Conservation (phyloP, 2,329 filamentous ascomycete genomes). For the Sporothrix curviconia region DNA sequence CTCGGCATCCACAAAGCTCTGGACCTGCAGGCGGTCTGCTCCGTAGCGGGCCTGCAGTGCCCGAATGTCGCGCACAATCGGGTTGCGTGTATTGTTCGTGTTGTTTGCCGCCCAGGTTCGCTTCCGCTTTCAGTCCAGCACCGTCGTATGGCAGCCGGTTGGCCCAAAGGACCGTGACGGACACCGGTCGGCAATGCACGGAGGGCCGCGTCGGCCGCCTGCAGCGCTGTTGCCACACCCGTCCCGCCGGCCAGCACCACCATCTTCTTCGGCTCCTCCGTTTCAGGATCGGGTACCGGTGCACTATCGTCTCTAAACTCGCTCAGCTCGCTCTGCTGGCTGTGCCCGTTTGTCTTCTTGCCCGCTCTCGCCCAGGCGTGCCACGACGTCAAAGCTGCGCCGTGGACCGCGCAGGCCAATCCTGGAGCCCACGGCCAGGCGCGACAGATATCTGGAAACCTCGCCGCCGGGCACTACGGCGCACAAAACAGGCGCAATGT, state of each 20-base stretch:
- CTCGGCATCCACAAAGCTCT: conserved; percentile 81
- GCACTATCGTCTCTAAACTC: no score
- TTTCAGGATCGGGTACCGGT: no score
- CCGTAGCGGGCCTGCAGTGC: conserved; percentile 55
- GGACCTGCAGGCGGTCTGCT: conserved; percentile 52
- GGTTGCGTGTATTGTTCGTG: no score
- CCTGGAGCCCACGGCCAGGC: conserved; percentile 52
- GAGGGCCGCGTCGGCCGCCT: conserved; percentile 63
- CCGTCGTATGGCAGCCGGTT: conserved; percentile 62
- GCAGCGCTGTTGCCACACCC: conserved; percentile 82
- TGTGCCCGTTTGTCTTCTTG: neutral
- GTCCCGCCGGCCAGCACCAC: conserved; percentile 90
- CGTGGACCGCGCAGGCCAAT: conserved; percentile 77
- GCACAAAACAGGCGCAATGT: conserved; percentile 70
- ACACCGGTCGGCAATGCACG: conserved; percentile 28
- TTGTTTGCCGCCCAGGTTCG: conserved; percentile 28
- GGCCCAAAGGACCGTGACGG: conserved; percentile 76
- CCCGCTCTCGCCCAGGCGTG: conserved; percentile 26
- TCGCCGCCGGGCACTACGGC: conserved; percentile 75
- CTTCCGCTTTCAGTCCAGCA: conserved; percentile 37
- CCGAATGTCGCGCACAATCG: conserved; percentile 57
- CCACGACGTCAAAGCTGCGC: conserved; percentile 52
- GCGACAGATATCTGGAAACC: conserved; percentile 73
- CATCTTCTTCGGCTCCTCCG: no score
- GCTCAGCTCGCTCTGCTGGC: no score